Evolutionary conservation across 83 land plant species (phyloP).

Genomic region (Isoetes engelmannii): DNA sequence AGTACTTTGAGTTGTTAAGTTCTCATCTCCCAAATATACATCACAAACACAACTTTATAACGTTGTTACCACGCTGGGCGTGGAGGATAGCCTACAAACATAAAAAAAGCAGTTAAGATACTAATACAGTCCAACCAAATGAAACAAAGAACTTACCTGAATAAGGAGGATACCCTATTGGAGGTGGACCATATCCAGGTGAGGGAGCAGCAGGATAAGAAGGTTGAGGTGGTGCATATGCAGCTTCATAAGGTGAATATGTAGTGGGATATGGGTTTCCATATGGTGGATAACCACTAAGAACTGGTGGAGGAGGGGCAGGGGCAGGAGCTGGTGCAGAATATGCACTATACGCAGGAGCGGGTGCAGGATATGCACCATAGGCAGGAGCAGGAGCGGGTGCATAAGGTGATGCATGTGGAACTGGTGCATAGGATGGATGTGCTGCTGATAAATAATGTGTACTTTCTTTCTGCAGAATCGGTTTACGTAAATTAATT

Average conservation of each 20-base stretch:
- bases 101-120: no score
- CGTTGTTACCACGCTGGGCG: no score
- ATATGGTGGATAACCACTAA: neutral
- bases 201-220: conserved; percentile 1
- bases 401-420: neutral
- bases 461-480: neutral
- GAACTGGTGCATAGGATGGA: neutral
- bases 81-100: no score
- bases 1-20: no score
- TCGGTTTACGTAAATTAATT: neutral
- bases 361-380: conserved; percentile 13
- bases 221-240: conserved; percentile 2
- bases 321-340: conserved; percentile 13
- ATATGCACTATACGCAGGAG: conserved; percentile 8
- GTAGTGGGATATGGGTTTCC: conserved; percentile 12
- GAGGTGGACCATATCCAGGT: conserved; percentile 15
- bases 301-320: no score
- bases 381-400: conserved; percentile 11
- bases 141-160: neutral
- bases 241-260: neutral
- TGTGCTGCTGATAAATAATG: neutral
- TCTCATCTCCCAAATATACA: no score
- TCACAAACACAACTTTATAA: no score
- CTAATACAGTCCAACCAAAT: no score
- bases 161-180: conserved; percentile 17